Evolutionary conservation across 2,329 filamentous ascomycete genomes (phyloP).

Genomic region (Fusarium caatingaense): DNA sequence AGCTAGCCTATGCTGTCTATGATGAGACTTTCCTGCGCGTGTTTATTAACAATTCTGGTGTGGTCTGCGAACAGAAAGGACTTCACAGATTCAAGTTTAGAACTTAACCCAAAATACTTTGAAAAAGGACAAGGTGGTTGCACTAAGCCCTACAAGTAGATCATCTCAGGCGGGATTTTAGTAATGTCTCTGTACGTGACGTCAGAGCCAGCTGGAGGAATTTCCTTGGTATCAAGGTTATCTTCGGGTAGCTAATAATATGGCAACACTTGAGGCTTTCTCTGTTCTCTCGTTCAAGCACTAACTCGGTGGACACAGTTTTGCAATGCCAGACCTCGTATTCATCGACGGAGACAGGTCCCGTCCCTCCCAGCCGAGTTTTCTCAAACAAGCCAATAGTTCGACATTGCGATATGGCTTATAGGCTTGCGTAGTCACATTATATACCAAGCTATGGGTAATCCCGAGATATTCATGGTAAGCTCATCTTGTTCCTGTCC

Average conservation of each 20-base stretch:
- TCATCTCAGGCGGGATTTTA: rapidly evolving
- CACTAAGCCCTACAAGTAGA: not conserved
- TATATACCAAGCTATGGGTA: not conserved
- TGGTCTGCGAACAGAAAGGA: not conserved
- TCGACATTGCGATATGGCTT: not conserved
- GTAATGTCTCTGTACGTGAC: not conserved
- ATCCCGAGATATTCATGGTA: not conserved
- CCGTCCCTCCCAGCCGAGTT: not conserved
- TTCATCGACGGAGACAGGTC: too few relatives aligned
- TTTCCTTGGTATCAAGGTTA: too few relatives aligned
- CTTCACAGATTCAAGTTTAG: too few relatives aligned
- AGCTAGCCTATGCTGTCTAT: not conserved
- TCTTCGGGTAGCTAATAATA: too few relatives aligned
- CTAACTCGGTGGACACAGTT: too few relatives aligned
- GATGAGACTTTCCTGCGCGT: not conserved
- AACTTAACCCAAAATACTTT: not conserved
- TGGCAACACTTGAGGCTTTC: not conserved
- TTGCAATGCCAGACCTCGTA: too few relatives aligned
- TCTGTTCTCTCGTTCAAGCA: not conserved
- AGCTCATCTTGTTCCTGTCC: not conserved
- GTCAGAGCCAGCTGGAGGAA: too few relatives aligned
- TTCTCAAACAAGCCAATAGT: not conserved
- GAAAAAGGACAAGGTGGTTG: rapidly evolving
- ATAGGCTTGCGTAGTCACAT: not conserved
- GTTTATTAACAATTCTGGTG: not conserved